phyloP scores from a whole-genome alignment of 306 rosid genomes.

The Trifolium fragiferum region DNA sequence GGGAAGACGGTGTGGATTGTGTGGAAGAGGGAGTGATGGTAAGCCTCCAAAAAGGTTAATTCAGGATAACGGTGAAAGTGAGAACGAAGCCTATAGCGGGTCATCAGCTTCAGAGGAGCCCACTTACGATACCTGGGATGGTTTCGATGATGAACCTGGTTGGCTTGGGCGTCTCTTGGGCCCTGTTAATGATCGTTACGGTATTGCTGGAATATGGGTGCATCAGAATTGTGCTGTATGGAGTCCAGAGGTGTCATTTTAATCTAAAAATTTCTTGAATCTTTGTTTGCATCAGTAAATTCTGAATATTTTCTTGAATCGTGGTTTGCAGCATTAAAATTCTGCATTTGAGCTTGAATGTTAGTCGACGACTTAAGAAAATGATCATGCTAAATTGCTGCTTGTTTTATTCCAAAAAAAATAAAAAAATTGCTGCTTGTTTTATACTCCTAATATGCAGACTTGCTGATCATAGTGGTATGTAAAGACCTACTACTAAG shows the following conservation, averaged over 20 bases:
- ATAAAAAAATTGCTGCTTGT: not conserved
- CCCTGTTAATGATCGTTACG: slow-evolving; percentile 85
- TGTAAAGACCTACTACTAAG: slow-evolving; percentile 3
- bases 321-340: slow-evolving; percentile 35
- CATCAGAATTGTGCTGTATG: slow-evolving; percentile 99
- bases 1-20: slow-evolving; percentile 92
- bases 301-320: slow-evolving; percentile 22
- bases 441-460: slow-evolving; percentile 22
- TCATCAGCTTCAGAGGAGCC: slow-evolving; percentile 84
- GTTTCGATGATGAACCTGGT: slow-evolving; percentile 90
- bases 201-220: slow-evolving; percentile 98
- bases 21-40: slow-evolving; percentile 95
- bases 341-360: slow-evolving; percentile 35
- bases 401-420: slow-evolving; percentile 13
- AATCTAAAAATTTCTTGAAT: slow-evolving; percentile 28
- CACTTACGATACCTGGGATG: slow-evolving; percentile 92
- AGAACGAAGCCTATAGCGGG: slow-evolving; percentile 79
- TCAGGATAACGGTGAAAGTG: slow-evolving; percentile 83
- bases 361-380: slow-evolving; percentile 27
- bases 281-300: slow-evolving; percentile 41
- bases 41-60: slow-evolving; percentile 79
- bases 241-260: slow-evolving; percentile 94
- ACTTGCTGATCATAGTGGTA: slow-evolving; percentile 33
- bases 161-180: slow-evolving; percentile 98
- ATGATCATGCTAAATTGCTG: not conserved